These are phyloP conservation scores for Gossypium lobatum DNA, from an alignment of 441 rosid genomes.

Conservation along the genomic window DNA sequence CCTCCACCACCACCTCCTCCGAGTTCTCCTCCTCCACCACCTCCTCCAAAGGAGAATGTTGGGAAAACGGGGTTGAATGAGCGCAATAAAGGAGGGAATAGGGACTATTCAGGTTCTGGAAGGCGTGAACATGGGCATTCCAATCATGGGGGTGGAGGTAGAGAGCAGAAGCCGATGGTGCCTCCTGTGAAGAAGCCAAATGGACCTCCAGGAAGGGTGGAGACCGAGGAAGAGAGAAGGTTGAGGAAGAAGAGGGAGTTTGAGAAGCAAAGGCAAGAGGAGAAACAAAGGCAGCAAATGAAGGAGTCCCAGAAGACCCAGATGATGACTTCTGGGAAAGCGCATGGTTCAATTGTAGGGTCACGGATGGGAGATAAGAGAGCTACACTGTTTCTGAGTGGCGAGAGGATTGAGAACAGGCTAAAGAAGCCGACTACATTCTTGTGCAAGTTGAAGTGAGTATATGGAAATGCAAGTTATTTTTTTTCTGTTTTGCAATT, in stretches of 20 bases:
- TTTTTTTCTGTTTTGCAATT: not conserved
- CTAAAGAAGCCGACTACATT: constrained; percentile 98
- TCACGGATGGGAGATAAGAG: constrained; percentile 79
- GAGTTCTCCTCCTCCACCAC: constrained; percentile 69
- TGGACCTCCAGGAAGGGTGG: constrained; percentile 51
- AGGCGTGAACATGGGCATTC: constrained; percentile 51
- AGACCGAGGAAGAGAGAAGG: constrained; percentile 91
- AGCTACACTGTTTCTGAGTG: constrained; percentile 58
- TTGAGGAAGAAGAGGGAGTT: constrained; percentile 83
- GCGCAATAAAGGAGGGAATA: constrained; percentile 28
- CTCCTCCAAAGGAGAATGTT: constrained; percentile 46
- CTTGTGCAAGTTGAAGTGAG: constrained; percentile 97
- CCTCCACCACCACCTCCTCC: constrained; percentile 62
- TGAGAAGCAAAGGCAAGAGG: constrained; percentile 81
- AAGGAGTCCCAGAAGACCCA: constrained; percentile 69
- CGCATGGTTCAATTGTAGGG: constrained; percentile 66
- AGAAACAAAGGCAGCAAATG: constrained; percentile 59
- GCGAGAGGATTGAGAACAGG: constrained; percentile 85
- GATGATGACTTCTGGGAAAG: constrained; percentile 50
- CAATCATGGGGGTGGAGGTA: constrained; percentile 29
- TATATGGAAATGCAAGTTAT: constrained; percentile 20
- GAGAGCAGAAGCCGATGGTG: constrained; percentile 41
- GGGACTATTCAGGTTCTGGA: constrained; percentile 25
- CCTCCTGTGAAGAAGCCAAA: constrained; percentile 45
- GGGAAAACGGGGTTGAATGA: constrained; percentile 30